Base-by-base conservation (phyloP, 2,329 filamentous ascomycete genomes). In the Xylariaceae sp. region DNA sequence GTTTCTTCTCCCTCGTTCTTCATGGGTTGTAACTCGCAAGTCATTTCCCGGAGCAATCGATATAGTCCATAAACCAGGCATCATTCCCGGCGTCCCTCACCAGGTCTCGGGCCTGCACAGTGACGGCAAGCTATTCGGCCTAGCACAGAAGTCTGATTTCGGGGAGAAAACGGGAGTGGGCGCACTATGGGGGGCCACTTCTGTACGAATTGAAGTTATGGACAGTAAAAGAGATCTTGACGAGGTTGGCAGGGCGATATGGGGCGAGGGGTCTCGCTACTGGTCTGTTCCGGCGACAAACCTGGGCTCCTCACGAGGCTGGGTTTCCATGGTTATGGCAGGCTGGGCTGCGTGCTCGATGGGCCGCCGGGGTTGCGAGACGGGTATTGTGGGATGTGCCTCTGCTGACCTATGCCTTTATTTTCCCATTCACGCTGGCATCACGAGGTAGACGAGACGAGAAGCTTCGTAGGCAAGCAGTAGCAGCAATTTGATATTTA, bases 1-100 rank as follows among this genome's bases (percentile, higher is more conserved):
- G 56, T 59, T 55, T 58, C 53, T 60, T 58, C 53, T 55, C 55
- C 53, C 46, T 46, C 46, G 55, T 51, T 56, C 46, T 61, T 61
- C 61, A 64, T 70, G 65, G 69, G 66, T 72, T 74, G 70, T 73
- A 70, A 66, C 66, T 69, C 65, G 60, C 67, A 66, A 67, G 65
- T 65, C 64, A 67, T 68, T 58, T 50, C 60, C 63, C 52, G 66
- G 63, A 58, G 60, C 70, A 64, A 70, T 68, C 70, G 69, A 72
- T 68, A 61, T 65, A 67, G 63, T 69, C 58, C 59, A 64, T 64
- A 59, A 65, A 58, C 57, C 47, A 60, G 53, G 51, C 56, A 57
- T 59, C 56, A 47, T 51, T 51, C 39, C 49, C 47, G 45, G 38
- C 50, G 43, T 43, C 43, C 41, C 45, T 49, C 45, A 39, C n/a